These are phyloP conservation scores for Aphanomyces astaci DNA, from an alignment of 352 stramenopile species.

Conservation along the genomic window DNA sequence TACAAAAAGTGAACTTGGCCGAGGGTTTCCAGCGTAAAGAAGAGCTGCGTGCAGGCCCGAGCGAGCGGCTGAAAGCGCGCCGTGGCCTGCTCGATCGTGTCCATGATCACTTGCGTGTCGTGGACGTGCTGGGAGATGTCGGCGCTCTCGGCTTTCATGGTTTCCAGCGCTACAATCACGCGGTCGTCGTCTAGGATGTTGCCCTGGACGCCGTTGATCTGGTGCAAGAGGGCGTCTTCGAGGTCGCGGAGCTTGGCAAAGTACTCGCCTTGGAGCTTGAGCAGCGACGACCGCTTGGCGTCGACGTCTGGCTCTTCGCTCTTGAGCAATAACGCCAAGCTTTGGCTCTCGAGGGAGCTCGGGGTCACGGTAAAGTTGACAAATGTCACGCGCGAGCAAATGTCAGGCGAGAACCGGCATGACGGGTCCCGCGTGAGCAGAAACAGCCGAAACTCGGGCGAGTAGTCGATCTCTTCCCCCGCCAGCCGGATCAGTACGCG, in stretches of 20 bases:
- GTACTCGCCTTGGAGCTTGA: conserved; percentile 98
- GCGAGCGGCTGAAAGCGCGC: conserved; percentile 94
- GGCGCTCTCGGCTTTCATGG: conserved; percentile 96
- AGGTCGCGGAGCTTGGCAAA: conserved; percentile 94
- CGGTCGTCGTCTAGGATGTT: conserved; percentile 99
- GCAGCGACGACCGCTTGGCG: conserved; percentile 89
- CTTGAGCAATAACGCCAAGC: conserved; percentile 93
- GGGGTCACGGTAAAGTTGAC: conserved; percentile 99
- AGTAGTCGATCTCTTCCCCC: conserved; percentile 99
- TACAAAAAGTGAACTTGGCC: conserved; percentile 97
- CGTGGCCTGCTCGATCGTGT: conserved; percentile 83
- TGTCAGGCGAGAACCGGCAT: conserved; percentile 96
- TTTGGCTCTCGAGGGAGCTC: conserved; percentile 96
- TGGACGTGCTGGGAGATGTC: conserved; percentile 91
- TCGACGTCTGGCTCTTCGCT: conserved; percentile 97
- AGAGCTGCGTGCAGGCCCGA: conserved; percentile 76
- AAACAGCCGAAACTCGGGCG: conserved; percentile 97
- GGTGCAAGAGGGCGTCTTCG: conserved; percentile 96
- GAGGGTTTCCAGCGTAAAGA: conserved; percentile 91
- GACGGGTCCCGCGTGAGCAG: conserved; percentile 97
- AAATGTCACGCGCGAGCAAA: conserved; percentile 98
- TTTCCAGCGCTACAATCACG: conserved; percentile 98
- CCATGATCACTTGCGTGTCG: conserved; percentile 77
- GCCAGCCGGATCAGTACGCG: conserved; percentile 96
- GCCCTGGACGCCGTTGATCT: conserved; percentile 97